Evolutionary conservation across 1,284 basidiomycete species (phyloP).

Genomic region (Apiotrichum gamsii): DNA sequence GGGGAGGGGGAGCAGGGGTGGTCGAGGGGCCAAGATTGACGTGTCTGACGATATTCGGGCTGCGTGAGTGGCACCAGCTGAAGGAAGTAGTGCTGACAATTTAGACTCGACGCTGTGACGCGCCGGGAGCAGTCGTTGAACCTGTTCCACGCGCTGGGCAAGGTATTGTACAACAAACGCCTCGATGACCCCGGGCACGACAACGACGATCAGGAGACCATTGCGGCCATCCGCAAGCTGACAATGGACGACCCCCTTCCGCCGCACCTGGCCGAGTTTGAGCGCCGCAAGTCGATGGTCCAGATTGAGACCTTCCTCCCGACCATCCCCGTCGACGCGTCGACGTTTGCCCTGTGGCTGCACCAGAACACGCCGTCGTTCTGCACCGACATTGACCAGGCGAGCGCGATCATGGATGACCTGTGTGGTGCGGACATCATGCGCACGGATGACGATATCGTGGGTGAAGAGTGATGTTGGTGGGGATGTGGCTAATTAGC

Average conservation of each 20-base stretch:
- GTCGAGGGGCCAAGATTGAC: constrained; percentile 37
- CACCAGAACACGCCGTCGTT: constrained; percentile 90
- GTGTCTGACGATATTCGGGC: constrained; percentile 41
- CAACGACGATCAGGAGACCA: constrained; percentile 31
- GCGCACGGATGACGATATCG: constrained; percentile 60
- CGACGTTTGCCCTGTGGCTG: constrained; percentile 78
- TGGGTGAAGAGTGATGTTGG: constrained; percentile 49
- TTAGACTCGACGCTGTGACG: constrained; percentile 62
- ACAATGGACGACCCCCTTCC: constrained; percentile 54
- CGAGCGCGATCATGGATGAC: constrained; percentile 63
- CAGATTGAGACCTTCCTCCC: constrained; percentile 63
- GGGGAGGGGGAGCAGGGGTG: constrained; percentile 22
- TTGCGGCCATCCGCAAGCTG: constrained; percentile 19
- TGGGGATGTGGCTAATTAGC: constrained; percentile 10
- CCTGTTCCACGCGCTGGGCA: constrained; percentile 89
- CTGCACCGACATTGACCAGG: constrained; percentile 70
- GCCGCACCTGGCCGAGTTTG: constrained; percentile 55
- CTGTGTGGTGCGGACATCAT: constrained; percentile 75
- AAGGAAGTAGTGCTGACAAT: neutral
- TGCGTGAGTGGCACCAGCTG: constrained; percentile 39
- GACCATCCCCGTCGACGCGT: constrained; percentile 83
- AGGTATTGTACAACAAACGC: constrained; percentile 91
- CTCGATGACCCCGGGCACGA: constrained; percentile 36
- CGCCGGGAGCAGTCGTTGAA: constrained; percentile 76
- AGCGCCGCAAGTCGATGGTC: constrained; percentile 67